Conservation (phyloP, 2,329 filamentous ascomycete species). For the Claviceps maximensis region DNA sequence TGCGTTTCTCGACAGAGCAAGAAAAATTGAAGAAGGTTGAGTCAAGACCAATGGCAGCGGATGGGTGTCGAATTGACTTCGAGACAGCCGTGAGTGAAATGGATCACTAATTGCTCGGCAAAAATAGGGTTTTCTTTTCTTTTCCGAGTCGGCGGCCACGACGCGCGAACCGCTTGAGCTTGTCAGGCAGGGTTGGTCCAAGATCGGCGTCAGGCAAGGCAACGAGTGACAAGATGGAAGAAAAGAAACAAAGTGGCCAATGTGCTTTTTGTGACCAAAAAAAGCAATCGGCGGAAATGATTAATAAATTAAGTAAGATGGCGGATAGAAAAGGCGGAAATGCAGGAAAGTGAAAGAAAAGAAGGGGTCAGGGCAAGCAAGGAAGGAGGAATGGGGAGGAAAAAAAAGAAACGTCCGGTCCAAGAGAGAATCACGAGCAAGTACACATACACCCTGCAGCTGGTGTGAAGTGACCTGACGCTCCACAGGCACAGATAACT, state of each 20-base stretch:
- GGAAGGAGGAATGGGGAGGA: conserved; percentile 6
- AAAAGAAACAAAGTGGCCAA: conserved; percentile 10
- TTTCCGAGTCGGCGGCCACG: neutral
- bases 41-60: neutral
- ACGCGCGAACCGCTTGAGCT: neutral
- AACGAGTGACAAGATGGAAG: conserved; percentile 25
- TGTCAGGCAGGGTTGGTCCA: neutral
- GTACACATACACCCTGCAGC: neutral
- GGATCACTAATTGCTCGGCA: neutral
- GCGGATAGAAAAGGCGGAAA: conserved; percentile 9
- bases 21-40: neutral
- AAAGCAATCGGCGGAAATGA: neutral
- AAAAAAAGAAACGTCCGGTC: neutral
- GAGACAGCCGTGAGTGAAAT: neutral
- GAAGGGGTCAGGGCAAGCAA: conserved; percentile 8
- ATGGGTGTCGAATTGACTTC: neutral
- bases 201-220: conserved; percentile 7
- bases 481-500: neutral
- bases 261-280: neutral
- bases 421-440: conserved; percentile 1
- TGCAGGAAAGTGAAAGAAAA: conserved; percentile 11
- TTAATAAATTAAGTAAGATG: conserved; percentile 7
- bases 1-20: neutral
- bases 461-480: neutral
- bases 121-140: conserved; percentile 3